Evolutionary conservation across 2,329 filamentous ascomycete species (phyloP), one percentile per base, ranked within the genome.

Genomic region (Penicillium verrucosum): DNA sequence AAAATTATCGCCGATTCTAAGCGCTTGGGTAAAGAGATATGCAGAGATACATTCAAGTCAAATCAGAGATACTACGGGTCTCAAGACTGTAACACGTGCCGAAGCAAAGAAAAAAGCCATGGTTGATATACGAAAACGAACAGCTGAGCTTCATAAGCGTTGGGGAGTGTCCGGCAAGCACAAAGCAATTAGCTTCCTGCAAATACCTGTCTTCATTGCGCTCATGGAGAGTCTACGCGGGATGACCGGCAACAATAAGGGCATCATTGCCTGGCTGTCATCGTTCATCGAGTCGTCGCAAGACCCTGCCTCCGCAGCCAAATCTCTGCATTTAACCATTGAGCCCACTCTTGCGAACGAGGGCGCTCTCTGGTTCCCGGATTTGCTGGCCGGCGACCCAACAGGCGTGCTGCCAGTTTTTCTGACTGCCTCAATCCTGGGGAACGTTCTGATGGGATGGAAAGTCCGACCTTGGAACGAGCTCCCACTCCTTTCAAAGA

Each of bases 281-380:
- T 70, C 67, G 2, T 55, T 61, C 38, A 21, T 68, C 16, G 62
- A 65, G n/a, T 52, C 57, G 23, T 48, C 59, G n/a, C 49, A 56
- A 18, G 54, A 54, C 9, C 47, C 51, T 16, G 45, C 61, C 12
- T 48, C 51, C 7, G 46, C 62, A 43, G 53, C 59, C 12, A 50
- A 64, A 25, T 50, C 69, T 37, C 57, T 74, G 25, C 64, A 63
- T 54, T 43, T 67, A 10, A 57, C 65, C 4, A 43, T 80, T 32
- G 81, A 85, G 60, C 77, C 79, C 3, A 76, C 78, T 5, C 70
- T 87, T 16, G 76, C 79, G 5, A 77, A 68, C 8, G 84, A 85
- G 70, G 84, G 84, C n/a, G 77, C 80, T 3, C 73, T 85, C 2
- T 88, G 84, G 84, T 85, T 86, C 54, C 77, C 79, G 1, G 77